Base-by-base conservation (phyloP, 208 protist species). In the Acanthamoeba royreba region DNA sequence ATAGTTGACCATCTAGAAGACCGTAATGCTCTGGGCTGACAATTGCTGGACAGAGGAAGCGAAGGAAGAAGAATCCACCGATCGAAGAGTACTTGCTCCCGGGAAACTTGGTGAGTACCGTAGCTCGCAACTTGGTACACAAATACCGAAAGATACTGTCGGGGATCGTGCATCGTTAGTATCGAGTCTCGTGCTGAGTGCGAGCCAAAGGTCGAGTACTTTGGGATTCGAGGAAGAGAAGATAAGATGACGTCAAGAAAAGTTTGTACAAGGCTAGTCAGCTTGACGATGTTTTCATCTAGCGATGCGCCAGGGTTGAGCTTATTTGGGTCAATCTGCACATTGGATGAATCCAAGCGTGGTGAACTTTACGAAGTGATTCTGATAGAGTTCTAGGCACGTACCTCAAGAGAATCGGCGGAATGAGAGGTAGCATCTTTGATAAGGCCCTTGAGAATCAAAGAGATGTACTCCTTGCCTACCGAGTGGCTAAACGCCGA, bases 21-120 rank as follows among this genome's bases (percentile, higher is more conserved):
- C 85, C 85, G 53, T 77, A 92, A 38, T 28, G 42, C 38, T 92
- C 85, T 25, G 85, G 85, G 35, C 55, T 66, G 53, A 72, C 85
- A 55, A 92, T 92, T 5, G 85, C 85, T 9, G 85, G 85, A n/a
- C 85, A 77, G 55, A 92, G 45, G 85, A 92, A 92, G 40, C 85
- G 85, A 5, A 92, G 49, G 85, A 92, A 92, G 45, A 92, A 92
- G 85, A 92, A 92, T 31, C 53, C 55, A 28, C 31, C 31, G 11
- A 92, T 49, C 11, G 49, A 33, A 2, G 45, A 58, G 42, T 66
- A 92, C 42, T 53, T 46, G 85, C 85, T 66, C 17, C 74, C 85
- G 19, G 85, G 85, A 31, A 92, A 92, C 85, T 88, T 88, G n/a
- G n/a, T 58, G 28, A 89, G 46, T 5, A 89, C 81, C 49, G 55